Percentiles rank a stretch among this genome's conserved stretches.
phyloP scores from a whole-genome alignment of 306 rosid species.

The Corylus heterophylla region DNA sequence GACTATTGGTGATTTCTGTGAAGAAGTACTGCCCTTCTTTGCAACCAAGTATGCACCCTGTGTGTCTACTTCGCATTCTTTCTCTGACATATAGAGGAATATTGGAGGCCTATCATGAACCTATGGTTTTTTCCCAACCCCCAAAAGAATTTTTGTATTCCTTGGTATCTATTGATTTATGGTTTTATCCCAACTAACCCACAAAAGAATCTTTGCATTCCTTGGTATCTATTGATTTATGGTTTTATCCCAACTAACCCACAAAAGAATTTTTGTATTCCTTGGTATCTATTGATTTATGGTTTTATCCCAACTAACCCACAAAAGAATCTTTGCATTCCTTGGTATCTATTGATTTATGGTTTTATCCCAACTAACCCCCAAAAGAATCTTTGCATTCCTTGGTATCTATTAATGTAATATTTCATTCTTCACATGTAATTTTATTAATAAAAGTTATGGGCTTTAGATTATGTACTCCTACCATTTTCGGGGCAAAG shows the following conservation, averaged over 20 bases:
- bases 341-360: neutral
- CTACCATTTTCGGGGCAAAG: neutral
- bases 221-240: neutral
- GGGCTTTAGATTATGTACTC: neutral
- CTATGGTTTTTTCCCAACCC: neutral
- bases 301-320: neutral
- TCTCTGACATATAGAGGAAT: neutral
- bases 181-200: neutral
- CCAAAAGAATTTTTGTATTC: neutral
- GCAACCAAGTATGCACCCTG: neutral
- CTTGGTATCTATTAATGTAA: neutral
- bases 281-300: neutral
- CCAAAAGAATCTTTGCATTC: neutral
- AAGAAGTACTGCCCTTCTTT: neutral
- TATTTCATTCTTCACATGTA: neutral
- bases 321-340: neutral
- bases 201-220: neutral
- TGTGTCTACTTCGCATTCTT: neutral
- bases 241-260: neutral
- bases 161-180: neutral
- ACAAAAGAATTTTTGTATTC: neutral
- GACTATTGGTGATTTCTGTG: constrained; percentile 71
- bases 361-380: neutral
- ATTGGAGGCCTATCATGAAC: neutral
- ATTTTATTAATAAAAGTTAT: neutral